A percentile compares a stretch with the other conserved stretches of the same genome.
These are phyloP conservation scores for Malassezia cuniculi DNA, from an alignment of 1,284 basidiomycete genomes.

Conservation along the genomic window DNA sequence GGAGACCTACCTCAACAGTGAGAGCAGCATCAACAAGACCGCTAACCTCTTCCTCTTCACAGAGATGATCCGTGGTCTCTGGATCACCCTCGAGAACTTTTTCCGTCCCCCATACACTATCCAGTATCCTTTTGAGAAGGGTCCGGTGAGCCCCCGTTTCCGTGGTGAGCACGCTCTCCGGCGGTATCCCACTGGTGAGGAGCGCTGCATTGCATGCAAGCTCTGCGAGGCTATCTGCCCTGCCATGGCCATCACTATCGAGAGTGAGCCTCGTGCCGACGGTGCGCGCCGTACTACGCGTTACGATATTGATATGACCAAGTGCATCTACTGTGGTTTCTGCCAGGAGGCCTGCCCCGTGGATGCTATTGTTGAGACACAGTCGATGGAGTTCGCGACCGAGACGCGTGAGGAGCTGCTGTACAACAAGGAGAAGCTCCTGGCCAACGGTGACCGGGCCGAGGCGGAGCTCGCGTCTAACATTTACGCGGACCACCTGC, in stretches of 20 bases:
- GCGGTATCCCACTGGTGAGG: slow-evolving; percentile 93
- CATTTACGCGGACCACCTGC: slow-evolving; percentile 38
- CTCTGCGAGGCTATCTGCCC: slow-evolving; percentile 99
- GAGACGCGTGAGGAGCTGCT: slow-evolving; percentile 96
- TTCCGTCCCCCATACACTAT: slow-evolving; percentile 97
- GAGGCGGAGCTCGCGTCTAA: slow-evolving; percentile 61
- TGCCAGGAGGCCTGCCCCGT: slow-evolving; percentile 85
- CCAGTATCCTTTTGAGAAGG: slow-evolving; percentile 68
- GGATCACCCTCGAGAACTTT: slow-evolving; percentile 97
- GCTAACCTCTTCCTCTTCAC: slow-evolving; percentile 96
- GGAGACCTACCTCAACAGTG: not conserved
- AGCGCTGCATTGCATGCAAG: slow-evolving; percentile 98
- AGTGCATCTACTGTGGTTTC: slow-evolving; percentile 47
- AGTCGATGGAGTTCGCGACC: slow-evolving; percentile 59
- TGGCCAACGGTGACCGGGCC: slow-evolving; percentile 86
- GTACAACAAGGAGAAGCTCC: slow-evolving; percentile 89
- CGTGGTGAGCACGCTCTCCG: slow-evolving; percentile 97
- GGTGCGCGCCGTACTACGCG: slow-evolving; percentile 92
- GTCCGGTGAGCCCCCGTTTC: slow-evolving; percentile 91
- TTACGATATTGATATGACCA: slow-evolving; percentile 88
- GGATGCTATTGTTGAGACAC: slow-evolving; percentile 94
- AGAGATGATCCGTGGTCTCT: slow-evolving; percentile 94
- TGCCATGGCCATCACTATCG: slow-evolving; percentile 98
- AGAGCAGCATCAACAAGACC: slow-evolving; percentile 62
- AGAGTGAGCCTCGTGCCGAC: slow-evolving; percentile 87